Evolutionary conservation across 768 basidiomycete species (phyloP).

Genomic region (Lentinus tigrinus): DNA sequence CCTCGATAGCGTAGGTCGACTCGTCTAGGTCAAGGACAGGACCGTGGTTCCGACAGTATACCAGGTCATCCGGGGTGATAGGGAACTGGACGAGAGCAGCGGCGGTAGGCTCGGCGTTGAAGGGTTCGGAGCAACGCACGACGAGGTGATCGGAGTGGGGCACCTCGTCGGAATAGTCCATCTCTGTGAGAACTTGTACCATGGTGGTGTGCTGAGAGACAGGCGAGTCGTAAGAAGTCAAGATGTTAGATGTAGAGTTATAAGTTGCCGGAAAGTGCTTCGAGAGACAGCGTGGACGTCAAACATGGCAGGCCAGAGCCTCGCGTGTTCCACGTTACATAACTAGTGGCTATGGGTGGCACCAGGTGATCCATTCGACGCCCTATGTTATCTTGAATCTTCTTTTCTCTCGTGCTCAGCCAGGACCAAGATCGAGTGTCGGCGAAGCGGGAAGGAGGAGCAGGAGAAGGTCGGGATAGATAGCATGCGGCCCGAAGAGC

Average conservation of each 20-base stretch:
- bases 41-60: conserved; percentile 75
- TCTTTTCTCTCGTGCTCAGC: too few relatives aligned
- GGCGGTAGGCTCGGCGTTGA: conserved; percentile 68
- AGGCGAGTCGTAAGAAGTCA: background rate
- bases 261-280: background rate
- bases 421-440: too few relatives aligned
- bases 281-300: background rate
- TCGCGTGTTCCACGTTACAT: conserved; percentile 14
- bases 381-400: background rate
- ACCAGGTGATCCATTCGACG: conserved; percentile 6
- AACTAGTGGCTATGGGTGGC: conserved; percentile 9
- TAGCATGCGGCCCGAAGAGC: too few relatives aligned
- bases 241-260: background rate
- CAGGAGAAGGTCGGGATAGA: too few relatives aligned
- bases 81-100: conserved; percentile 55
- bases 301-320: conserved; percentile 1
- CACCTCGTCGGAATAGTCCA: conserved; percentile 38
- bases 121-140: conserved; percentile 49
- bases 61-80: conserved; percentile 60
- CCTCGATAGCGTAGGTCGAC: conserved; percentile 24
- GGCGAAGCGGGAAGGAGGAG: too few relatives aligned
- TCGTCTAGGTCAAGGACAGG: conserved; percentile 51
- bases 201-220: background rate
- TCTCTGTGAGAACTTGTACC: background rate
- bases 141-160: conserved; percentile 46